Evolutionary conservation across 257 asterid genomes (phyloP), one percentile per base, ranked within the genome.

Genomic region (Striga asiatica): DNA sequence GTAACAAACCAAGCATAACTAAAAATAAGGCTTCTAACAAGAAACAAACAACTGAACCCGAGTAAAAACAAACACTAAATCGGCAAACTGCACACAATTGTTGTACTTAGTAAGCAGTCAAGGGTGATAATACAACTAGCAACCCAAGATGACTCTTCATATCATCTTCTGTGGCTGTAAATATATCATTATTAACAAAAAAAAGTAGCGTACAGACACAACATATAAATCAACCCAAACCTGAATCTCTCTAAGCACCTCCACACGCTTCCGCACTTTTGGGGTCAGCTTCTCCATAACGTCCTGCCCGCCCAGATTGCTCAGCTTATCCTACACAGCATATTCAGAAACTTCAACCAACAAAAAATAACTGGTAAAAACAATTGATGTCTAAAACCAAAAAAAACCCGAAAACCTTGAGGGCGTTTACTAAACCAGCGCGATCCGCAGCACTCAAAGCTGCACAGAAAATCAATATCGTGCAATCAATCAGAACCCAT

Each of bases 381-480:
- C 1, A 34, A 8, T 8, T 8, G 41, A 10, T 8, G 9, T 8
- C 1, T 37, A 56, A n/a, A 22, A 57, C 23, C 19, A 9, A 23
- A 4, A 34, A n/a, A 24, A 25, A n/a, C 56, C 18, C 70, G 38
- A 59, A 58, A 45, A 86, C 96, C 94, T 86, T 86, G 37, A 86
- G 94, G 46, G 80, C 88, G 52, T 83, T 83, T 6, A 86, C 84
- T 69, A 86, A 74, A 21, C 70, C 92, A 43, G 77, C 83, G 56
- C 89, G 94, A 70, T 84, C 93, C 80, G 83, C 93, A 11, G 80
- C 80, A 52, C 94, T 83, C 85, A 86, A 65, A 70, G 94, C 92
- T 86, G 74, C 76, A 59, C 14, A 54, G 0, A 23, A 31, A 8
- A 22, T 14, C 47, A 45, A 62, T 23, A 49, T 20, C 6, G n/a